These are phyloP conservation scores for Lactifluus subvellereus DNA, from an alignment of 768 basidiomycete species.

Conservation along the genomic window DNA sequence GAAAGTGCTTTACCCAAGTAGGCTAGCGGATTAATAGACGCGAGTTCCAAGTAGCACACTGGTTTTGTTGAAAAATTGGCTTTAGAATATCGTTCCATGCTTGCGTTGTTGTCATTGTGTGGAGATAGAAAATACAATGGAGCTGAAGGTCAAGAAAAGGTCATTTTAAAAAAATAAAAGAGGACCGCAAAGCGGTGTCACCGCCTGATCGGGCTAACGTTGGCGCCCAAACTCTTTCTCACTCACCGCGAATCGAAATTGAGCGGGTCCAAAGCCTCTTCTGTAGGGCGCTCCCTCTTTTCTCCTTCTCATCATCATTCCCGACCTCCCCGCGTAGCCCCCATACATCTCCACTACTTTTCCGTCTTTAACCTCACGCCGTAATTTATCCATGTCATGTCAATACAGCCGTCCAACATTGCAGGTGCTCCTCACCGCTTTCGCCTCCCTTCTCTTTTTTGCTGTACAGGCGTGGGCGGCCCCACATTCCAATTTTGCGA, in stretches of 20 bases:
- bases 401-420: background rate
- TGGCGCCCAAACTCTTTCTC: background rate
- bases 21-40: too few species aligned
- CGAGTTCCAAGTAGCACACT: too few species aligned
- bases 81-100: too few species aligned
- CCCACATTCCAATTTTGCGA: conserved; percentile 4
- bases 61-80: too few species aligned
- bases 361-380: background rate
- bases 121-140: too few species aligned
- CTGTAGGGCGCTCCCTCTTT: conserved; percentile 1
- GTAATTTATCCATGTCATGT: conserved; percentile 15
- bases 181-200: background rate
- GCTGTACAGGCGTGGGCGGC: conserved; percentile 5
- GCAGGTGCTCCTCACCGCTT: background rate
- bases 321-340: background rate
- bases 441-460: background rate
- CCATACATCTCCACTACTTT: background rate
- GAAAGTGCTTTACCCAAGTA: background rate
- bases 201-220: too few species aligned
- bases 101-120: too few species aligned
- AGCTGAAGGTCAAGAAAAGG: too few species aligned
- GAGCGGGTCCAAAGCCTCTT: background rate
- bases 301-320: background rate
- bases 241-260: background rate
- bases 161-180: background rate